phyloP scores from a whole-genome alignment of 2,329 filamentous ascomycete species.

The Cladosporium sp. region DNA sequence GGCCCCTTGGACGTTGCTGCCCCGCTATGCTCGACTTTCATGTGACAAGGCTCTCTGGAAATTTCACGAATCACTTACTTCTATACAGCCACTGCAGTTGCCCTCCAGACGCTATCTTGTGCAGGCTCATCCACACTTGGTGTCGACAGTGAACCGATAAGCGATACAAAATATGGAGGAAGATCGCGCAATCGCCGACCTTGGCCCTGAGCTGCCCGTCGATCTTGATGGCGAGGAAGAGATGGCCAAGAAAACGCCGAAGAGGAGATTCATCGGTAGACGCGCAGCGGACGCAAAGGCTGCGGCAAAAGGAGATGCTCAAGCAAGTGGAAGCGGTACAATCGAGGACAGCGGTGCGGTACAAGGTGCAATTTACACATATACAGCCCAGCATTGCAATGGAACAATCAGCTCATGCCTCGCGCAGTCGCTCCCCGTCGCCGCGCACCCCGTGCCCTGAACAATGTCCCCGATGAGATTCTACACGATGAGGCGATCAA shows the following conservation, averaged over 20 bases:
- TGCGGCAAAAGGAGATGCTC: conserved; percentile 43
- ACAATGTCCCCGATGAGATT: conserved; percentile 85
- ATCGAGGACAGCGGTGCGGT: conserved; percentile 63
- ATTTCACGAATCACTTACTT: too few relatives aligned
- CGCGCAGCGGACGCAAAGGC: conserved; percentile 65
- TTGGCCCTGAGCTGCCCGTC: conserved; percentile 66
- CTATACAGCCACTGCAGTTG: too few relatives aligned
- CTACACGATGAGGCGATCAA: conserved; percentile 80
- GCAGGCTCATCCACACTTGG: too few relatives aligned
- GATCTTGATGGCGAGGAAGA: conserved; percentile 52
- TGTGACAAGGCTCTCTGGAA: too few relatives aligned
- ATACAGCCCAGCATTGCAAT: conserved; percentile 1
- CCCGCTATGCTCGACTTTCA: too few relatives aligned
- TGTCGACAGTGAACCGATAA: too few relatives aligned
- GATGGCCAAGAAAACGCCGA: conserved; percentile 64
- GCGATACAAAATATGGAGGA: conserved; percentile 60
- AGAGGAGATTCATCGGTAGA: conserved; percentile 86
- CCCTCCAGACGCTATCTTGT: too few relatives aligned
- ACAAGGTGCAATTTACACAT: conserved; percentile 52
- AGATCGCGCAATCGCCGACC: conserved; percentile 65
- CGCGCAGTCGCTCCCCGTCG: conserved; percentile 64
- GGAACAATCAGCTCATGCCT: conserved; percentile 9
- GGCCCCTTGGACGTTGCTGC: too few relatives aligned
- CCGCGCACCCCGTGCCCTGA: conserved; percentile 73
- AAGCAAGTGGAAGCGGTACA: conserved; percentile 34